Conservation (phyloP, 2,329 filamentous ascomycete species). For the Colletotrichum sidae region DNA sequence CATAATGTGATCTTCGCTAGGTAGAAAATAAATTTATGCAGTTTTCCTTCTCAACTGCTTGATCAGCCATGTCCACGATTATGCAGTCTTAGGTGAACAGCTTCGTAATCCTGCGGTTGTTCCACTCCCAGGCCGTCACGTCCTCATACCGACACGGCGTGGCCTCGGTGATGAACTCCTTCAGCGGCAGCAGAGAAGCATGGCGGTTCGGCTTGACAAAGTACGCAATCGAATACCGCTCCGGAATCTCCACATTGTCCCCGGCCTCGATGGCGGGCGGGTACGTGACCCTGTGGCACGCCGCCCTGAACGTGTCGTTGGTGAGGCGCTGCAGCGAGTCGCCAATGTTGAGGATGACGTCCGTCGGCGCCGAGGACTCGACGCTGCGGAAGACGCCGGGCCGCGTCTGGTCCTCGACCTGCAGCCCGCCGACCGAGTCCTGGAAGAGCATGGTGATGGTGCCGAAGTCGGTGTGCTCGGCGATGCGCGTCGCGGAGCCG, state of each 20-base stretch:
- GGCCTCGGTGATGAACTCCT: conserved; percentile 44
- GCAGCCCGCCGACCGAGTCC: conserved; percentile 44
- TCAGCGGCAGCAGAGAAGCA: conserved; percentile 43
- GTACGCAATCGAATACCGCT: conserved; percentile 43
- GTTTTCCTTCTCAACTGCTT: not conserved
- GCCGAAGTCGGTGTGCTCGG: conserved; percentile 49
- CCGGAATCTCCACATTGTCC: conserved; percentile 42
- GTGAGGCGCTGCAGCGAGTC: conserved; percentile 54
- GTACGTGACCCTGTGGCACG: conserved; percentile 48
- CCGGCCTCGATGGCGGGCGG: conserved; percentile 41
- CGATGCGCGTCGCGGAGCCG: conserved; percentile 40
- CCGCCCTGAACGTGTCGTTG: conserved; percentile 48
- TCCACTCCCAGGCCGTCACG: conserved; percentile 49
- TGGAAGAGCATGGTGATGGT: conserved; percentile 48
- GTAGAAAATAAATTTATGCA: no score
- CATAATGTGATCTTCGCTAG: no score
- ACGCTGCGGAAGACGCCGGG: conserved; percentile 42
- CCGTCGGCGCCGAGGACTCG: conserved; percentile 40
- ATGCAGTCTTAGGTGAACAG: conserved; percentile 20
- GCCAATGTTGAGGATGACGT: conserved; percentile 53
- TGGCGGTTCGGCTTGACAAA: conserved; percentile 48
- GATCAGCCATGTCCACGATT: not conserved
- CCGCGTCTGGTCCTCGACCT: conserved; percentile 44
- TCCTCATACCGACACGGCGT: conserved; percentile 44
- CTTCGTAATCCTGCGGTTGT: conserved; percentile 41